Evolutionary conservation across 2,329 filamentous ascomycete genomes (phyloP).

Genomic region (Penicillium sp.): DNA sequence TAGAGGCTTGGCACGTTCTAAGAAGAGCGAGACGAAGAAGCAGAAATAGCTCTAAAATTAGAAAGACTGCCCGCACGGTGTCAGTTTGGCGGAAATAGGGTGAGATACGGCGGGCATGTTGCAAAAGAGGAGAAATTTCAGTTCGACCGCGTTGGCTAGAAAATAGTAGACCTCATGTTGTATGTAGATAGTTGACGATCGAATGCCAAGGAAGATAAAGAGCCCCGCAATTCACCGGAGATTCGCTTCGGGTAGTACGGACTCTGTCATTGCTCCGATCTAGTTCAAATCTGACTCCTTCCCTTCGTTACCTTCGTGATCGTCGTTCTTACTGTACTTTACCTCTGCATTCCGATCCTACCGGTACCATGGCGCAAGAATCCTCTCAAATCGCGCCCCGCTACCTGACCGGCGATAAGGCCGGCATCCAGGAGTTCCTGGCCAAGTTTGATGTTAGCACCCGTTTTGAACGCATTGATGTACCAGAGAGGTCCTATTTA

Average conservation of each 20-base stretch:
- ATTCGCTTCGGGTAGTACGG: constrained; percentile 21
- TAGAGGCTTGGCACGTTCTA: constrained; percentile 29
- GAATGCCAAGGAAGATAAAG: constrained; percentile 4
- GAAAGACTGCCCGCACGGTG: constrained; percentile 13
- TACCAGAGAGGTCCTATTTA: neutral
- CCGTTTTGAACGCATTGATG: neutral
- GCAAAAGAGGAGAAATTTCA: constrained; percentile 6
- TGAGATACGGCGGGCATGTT: neutral
- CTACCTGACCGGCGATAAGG: constrained; percentile 76
- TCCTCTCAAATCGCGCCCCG: constrained; percentile 33
- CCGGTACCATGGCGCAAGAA: constrained; percentile 13
- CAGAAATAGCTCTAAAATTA: constrained; percentile 19
- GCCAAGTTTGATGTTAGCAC: constrained; percentile 83
- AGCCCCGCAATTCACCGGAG: constrained; percentile 25
- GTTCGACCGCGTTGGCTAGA: constrained; percentile 1
- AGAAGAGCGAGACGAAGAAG: constrained; percentile 14
- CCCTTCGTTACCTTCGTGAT: neutral
- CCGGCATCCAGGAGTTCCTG: constrained; percentile 78
- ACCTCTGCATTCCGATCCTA: too few species aligned
- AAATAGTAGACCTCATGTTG: neutral
- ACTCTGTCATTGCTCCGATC: neutral
- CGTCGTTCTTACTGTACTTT: neutral
- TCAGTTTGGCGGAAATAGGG: constrained; percentile 21
- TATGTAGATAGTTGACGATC: neutral
- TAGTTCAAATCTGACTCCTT: neutral